Conservation (phyloP, 2,329 filamentous ascomycete species). For the Ceratocystis ficicola region DNA sequence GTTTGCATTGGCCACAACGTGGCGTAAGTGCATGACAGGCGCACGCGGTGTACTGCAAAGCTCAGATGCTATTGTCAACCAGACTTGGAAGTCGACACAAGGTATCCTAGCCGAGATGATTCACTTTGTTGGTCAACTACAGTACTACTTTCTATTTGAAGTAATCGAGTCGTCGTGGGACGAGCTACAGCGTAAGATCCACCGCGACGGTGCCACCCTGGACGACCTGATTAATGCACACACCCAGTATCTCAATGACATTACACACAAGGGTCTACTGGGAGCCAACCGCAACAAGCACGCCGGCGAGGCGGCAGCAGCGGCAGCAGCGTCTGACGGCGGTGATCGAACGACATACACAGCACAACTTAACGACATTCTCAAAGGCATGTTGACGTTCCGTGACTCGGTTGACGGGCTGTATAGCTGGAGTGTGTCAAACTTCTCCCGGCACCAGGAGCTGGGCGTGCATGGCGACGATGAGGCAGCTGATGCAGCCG, state of each 20-base stretch:
- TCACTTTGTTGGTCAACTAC: slow-evolving; percentile 90
- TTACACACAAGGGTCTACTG: slow-evolving; percentile 89
- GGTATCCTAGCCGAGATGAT: slow-evolving; percentile 95
- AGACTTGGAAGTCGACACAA: slow-evolving; percentile 81
- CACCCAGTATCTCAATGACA: slow-evolving; percentile 77
- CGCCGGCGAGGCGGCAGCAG: slow-evolving; percentile 30
- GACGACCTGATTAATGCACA: slow-evolving; percentile 93
- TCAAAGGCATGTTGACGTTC: slow-evolving; percentile 88
- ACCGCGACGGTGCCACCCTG: slow-evolving; percentile 74
- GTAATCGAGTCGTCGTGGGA: slow-evolving; percentile 96
- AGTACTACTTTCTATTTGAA: slow-evolving; percentile 98
- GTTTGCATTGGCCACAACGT: slow-evolving; percentile 79
- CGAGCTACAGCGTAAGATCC: slow-evolving; percentile 69
- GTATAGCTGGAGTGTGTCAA: slow-evolving; percentile 87
- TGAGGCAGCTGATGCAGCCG: slow-evolving; percentile 22
- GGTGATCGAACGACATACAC: slow-evolving; percentile 71
- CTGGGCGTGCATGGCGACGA: slow-evolving; percentile 50
- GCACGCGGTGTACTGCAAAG: slow-evolving; percentile 78
- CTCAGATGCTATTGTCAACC: slow-evolving; percentile 53
- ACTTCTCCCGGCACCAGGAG: slow-evolving; percentile 87
- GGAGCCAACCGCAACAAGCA: slow-evolving; percentile 50
- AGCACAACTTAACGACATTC: slow-evolving; percentile 77
- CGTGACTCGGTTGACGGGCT: slow-evolving; percentile 87
- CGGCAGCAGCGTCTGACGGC: slow-evolving; percentile 35
- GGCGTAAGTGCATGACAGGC: slow-evolving; percentile 93